These are phyloP conservation scores for Trypanosoma grayi DNA, from an alignment of 208 protist species.

Conservation along the genomic window DNA sequence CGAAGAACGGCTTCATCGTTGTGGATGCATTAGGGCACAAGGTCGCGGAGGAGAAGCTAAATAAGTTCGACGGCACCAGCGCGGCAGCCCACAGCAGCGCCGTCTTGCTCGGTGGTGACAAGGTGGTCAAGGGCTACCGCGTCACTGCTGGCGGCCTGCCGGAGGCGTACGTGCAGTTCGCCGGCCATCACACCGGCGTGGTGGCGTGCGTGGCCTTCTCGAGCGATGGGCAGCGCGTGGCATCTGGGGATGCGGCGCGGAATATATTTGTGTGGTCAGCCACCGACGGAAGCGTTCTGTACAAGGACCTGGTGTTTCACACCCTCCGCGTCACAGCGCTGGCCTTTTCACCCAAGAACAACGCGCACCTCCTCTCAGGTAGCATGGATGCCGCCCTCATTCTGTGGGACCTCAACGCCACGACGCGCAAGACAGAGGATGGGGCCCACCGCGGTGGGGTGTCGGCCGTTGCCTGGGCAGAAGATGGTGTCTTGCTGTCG, in stretches of 20 bases:
- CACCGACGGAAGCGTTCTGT: conserved; percentile 25
- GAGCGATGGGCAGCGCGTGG: conserved; percentile 20
- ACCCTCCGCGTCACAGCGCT: conserved; percentile 32
- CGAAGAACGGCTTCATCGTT: conserved; percentile 11
- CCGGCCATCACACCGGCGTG: conserved; percentile 22
- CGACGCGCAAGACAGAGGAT: conserved; percentile 29
- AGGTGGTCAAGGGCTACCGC: conserved; percentile 22
- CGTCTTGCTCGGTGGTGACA: conserved; percentile 31
- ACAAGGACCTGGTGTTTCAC: conserved; percentile 37
- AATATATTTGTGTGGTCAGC: conserved; percentile 46
- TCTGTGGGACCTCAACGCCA: conserved; percentile 33
- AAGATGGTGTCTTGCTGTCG: conserved; percentile 19
- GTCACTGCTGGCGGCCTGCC: conserved; percentile 1
- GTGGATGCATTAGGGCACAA: conserved; percentile 11
- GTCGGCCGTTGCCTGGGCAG: conserved; percentile 26
- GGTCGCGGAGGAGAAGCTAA: conserved; percentile 22
- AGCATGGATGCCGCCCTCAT: conserved; percentile 39
- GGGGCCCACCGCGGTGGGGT: conserved; percentile 38
- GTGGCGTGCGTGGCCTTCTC: conserved; percentile 32
- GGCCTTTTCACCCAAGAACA: conserved; percentile 24
- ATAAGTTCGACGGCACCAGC: conserved; percentile 28
- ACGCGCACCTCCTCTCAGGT: conserved; percentile 27
- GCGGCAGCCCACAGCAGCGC: conserved; percentile 15
- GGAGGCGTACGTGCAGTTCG: conserved; percentile 13
- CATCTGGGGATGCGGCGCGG: conserved; percentile 27